phyloP scores from a whole-genome alignment of 2,329 filamentous ascomycete genomes.

The Lachnellula cervina region DNA sequence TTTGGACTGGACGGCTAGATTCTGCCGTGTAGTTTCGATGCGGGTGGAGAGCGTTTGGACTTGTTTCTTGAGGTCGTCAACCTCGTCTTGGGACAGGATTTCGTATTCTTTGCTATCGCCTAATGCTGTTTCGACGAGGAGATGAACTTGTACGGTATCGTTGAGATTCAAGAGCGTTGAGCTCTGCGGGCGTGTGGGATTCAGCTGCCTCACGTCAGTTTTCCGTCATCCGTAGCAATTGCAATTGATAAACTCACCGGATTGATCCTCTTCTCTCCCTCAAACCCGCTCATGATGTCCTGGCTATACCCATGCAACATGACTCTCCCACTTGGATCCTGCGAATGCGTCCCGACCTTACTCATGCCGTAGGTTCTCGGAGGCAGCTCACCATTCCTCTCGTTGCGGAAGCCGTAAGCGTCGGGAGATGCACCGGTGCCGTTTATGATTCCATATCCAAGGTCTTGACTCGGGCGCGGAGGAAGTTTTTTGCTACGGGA shows the following conservation, averaged over 20 bases:
- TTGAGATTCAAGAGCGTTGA: conserved; percentile 56
- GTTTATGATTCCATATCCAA: conserved; percentile 9
- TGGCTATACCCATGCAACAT: conserved; percentile 56
- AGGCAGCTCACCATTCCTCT: conserved; percentile 11
- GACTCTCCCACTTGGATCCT: conserved; percentile 41
- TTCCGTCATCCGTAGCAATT: background rate
- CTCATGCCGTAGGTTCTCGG: conserved; percentile 8
- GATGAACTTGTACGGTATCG: conserved; percentile 77
- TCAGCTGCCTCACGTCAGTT: conserved; percentile 39
- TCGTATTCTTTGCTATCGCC: conserved; percentile 81
- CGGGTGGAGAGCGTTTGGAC: conserved; percentile 65
- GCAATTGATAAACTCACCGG: conserved; percentile 40
- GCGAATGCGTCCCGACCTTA: conserved; percentile 4
- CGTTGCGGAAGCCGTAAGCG: conserved; percentile 9
- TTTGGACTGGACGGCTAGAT: conserved; percentile 85
- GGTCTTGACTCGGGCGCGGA: conserved; percentile 17
- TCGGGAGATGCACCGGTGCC: conserved; percentile 6
- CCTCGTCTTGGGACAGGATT: conserved; percentile 84
- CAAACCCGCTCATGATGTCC: conserved; percentile 50
- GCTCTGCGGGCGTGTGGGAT: conserved; percentile 47
- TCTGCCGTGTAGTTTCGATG: conserved; percentile 77
- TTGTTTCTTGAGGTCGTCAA: conserved; percentile 88
- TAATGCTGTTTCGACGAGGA: conserved; percentile 90
- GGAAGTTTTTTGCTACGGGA: conserved; percentile 15
- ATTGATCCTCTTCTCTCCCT: conserved; percentile 51